Base-by-base conservation (phyloP, 768 basidiomycete species). In the Auricularia cornea region DNA sequence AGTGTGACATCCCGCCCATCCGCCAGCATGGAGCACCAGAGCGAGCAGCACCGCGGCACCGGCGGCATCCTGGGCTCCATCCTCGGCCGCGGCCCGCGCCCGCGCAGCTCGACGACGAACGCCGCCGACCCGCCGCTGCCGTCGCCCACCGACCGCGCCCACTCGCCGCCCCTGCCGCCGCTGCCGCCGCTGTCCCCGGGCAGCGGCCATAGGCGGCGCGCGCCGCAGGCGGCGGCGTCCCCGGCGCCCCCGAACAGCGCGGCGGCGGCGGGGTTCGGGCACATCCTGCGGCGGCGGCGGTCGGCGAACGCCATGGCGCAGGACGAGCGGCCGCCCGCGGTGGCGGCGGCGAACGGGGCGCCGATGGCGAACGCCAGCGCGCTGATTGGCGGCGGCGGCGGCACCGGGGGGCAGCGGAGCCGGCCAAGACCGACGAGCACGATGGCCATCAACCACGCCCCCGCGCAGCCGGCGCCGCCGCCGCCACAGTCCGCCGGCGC, bases 251-350 rank as follows among this genome's bases (percentile, higher is more conserved):
- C 23, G 28, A 26, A 16, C 28, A 16, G 12, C 26, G 26, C 54
- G 26, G 30, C 54, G 54, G 23, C 54, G 26, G 28, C 12, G 23
- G 8, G 78, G n/a, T 76, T 88, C 48, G 78, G 83, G 4, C 79
- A 83, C 68, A 89, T 89, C 79, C 80, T 90, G 38, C 76, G 88
- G 62, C 78, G 87, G 62, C 76, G 88, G 67, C 82, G 88, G 64
- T 88, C 87, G 5, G 60, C 65, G 18, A 66, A 66, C 57, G 54
- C 48, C 18, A 61, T 32, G 65, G 71, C 57, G 66, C 65, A 62
- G 62, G 14, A 60, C 60, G 33, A 59, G 41, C 18, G 38, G 59
- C 40, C 60, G 38, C 18, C 62, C 41, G 60, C 59, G 48, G 48
- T 44, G 67, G 33, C 62, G 62, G 66, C 70, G 54, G 61, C 71